phyloP scores from a whole-genome alignment of 2,329 filamentous ascomycete genomes.

The Ophiostoma populinum region DNA sequence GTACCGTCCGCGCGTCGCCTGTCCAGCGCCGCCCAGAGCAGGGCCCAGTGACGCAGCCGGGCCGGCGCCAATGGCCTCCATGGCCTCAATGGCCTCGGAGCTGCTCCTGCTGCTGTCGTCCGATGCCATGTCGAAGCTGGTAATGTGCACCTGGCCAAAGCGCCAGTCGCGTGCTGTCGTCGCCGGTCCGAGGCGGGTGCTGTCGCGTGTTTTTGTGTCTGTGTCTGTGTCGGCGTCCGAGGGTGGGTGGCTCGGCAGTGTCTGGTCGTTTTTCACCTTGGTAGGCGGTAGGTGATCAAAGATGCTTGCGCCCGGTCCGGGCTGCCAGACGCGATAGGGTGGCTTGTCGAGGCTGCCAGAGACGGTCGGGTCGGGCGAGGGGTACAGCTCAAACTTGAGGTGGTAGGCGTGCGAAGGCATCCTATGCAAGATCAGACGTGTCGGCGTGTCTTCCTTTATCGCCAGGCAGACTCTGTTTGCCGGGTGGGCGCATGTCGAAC shows the following conservation, averaged over 20 bases:
- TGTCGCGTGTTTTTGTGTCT: conserved; percentile 1
- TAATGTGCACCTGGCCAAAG: conserved; percentile 60
- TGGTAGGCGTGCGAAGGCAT: conserved; percentile 50
- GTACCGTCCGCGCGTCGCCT: conserved; percentile 69
- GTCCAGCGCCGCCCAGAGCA: conserved; percentile 40
- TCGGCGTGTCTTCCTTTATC: too few species aligned
- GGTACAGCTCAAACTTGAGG: conserved; percentile 48
- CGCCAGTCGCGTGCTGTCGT: conserved; percentile 54
- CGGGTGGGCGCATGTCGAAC: too few species aligned
- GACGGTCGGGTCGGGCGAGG: conserved; percentile 23
- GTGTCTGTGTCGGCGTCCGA: not conserved
- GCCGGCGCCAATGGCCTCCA: conserved; percentile 10
- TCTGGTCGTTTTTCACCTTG: too few species aligned
- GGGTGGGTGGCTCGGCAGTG: too few species aligned
- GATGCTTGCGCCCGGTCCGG: conserved; percentile 28
- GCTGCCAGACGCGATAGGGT: conserved; percentile 27
- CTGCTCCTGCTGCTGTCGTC: conserved; percentile 7
- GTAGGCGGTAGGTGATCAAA: conserved; percentile 40
- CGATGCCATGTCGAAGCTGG: conserved; percentile 58
- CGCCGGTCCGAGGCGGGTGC: conserved; percentile 16
- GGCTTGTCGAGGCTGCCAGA: not conserved
- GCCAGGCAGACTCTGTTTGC: too few species aligned
- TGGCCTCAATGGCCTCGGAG: conserved; percentile 7
- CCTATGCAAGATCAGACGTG: not conserved
- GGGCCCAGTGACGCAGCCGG: conserved; percentile 29